Evolutionary conservation across 768 basidiomycete genomes (phyloP).

Genomic region (Xerocomus potaroensis): DNA sequence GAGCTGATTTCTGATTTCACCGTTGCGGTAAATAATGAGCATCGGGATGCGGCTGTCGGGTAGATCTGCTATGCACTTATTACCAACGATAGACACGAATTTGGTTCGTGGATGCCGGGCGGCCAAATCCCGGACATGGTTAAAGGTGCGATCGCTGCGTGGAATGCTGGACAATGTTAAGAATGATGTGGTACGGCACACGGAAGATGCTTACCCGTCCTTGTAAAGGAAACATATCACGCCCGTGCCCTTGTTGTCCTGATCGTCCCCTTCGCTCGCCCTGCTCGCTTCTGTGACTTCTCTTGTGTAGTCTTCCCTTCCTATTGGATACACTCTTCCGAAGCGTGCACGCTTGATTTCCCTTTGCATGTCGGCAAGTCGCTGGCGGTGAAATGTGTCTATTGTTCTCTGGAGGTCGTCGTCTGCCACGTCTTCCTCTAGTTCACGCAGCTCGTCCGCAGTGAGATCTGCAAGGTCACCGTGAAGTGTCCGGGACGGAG

Average conservation of each 20-base stretch:
- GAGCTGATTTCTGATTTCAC: conserved; percentile 85
- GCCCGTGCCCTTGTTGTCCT: conserved; percentile 73
- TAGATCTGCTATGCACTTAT: conserved; percentile 95
- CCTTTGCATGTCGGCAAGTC: conserved; percentile 57
- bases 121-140: conserved; percentile 69
- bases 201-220: conserved; percentile 64
- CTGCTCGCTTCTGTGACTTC: conserved; percentile 94
- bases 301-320: conserved; percentile 88
- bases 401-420: conserved; percentile 75
- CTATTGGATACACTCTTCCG: conserved; percentile 83
- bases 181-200: background rate
- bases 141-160: conserved; percentile 70
- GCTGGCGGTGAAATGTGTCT: conserved; percentile 58
- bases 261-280: conserved; percentile 58
- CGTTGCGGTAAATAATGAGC: conserved; percentile 87
- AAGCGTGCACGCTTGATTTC: conserved; percentile 64
- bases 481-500: conserved; percentile 67
- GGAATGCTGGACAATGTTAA: conserved; percentile 52
- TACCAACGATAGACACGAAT: conserved; percentile 92
- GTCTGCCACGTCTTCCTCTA: conserved; percentile 69
- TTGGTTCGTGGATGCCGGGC: conserved; percentile 86
- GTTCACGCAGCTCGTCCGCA: conserved; percentile 56
- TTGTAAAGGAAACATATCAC: conserved; percentile 95
- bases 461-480: conserved; percentile 64
- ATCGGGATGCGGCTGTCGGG: conserved; percentile 90